Percentiles rank a stretch among this genome's conserved stretches.
Conservation (phyloP, 2,329 filamentous ascomycete genomes). For the Dothidotthia symphoricarpi region DNA sequence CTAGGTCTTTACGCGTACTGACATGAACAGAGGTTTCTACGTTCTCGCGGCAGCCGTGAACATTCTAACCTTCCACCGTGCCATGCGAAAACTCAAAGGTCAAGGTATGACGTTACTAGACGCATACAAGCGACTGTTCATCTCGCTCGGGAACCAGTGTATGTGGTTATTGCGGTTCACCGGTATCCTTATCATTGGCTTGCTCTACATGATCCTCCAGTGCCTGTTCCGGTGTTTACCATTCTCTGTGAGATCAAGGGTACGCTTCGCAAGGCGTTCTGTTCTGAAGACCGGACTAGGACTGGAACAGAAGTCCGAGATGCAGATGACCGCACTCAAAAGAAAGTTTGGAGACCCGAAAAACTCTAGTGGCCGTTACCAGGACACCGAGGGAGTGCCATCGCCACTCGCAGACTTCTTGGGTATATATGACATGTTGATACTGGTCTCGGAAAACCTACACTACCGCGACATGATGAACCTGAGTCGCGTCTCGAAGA, state of each 20-base stretch:
- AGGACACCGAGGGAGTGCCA: slow-evolving; percentile 3
- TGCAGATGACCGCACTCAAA: slow-evolving; percentile 10
- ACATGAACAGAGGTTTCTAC: too few relatives aligned
- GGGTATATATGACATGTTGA: slow-evolving; percentile 32
- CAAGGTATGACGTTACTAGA: too few relatives aligned
- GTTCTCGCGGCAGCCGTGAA: too few relatives aligned
- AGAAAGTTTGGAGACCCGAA: slow-evolving; percentile 1
- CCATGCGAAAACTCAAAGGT: too few relatives aligned
- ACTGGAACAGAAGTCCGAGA: slow-evolving; percentile 11
- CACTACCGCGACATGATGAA: slow-evolving; percentile 29
- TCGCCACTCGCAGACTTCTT: slow-evolving; percentile 25
- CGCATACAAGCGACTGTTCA: too few relatives aligned
- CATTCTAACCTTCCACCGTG: too few relatives aligned
- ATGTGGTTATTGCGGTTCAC: too few relatives aligned
- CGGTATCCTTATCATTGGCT: too few relatives aligned
- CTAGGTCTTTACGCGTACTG: too few relatives aligned
- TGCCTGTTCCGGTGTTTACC: slow-evolving; percentile 22
- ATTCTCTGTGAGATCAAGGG: slow-evolving; percentile 10
- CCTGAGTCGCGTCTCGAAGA: slow-evolving; percentile 25
- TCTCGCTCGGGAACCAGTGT: too few relatives aligned
- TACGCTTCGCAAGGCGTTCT: slow-evolving; percentile 18
- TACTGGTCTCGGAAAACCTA: slow-evolving; percentile 24
- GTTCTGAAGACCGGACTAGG: slow-evolving; percentile 15
- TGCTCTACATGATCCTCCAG: slow-evolving; percentile 10
- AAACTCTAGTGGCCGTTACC: slow-evolving; percentile 1